A percentile compares a stretch with the other conserved stretches of the same genome.
phyloP scores from a whole-genome alignment of 2,329 filamentous ascomycete genomes.

The Alternaria atra region DNA sequence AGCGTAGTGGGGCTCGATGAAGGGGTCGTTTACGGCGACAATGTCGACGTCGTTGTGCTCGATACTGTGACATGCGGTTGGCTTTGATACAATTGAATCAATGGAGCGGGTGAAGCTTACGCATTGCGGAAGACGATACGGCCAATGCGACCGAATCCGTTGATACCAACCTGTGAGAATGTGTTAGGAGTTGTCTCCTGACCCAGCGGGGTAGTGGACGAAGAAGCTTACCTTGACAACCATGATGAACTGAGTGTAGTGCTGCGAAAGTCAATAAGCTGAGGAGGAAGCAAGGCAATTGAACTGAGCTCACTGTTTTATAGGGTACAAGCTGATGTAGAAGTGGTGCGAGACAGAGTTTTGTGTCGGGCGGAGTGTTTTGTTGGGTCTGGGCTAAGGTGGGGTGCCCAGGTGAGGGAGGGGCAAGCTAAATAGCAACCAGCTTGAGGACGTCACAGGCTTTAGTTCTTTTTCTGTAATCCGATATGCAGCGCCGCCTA shows the following conservation, averaged over 20 bases:
- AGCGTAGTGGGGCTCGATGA: slow-evolving; percentile 98
- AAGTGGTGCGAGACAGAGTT: slow-evolving; percentile 32
- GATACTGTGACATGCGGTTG: slow-evolving; percentile 61
- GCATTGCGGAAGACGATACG: slow-evolving; percentile 99
- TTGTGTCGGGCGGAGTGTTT: slow-evolving; percentile 33
- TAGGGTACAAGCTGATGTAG: slow-evolving; percentile 28
- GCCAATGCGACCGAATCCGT: slow-evolving; percentile 99
- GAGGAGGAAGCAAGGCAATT: slow-evolving; percentile 9
- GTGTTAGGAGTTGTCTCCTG: slow-evolving; percentile 35
- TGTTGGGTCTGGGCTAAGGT: slow-evolving; percentile 40
- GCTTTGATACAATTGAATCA: slow-evolving; percentile 12
- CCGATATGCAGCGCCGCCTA: slow-evolving; percentile 39
- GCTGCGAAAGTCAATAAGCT: slow-evolving; percentile 31
- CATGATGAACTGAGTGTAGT: slow-evolving; percentile 50
- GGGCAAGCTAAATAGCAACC: slow-evolving; percentile 34
- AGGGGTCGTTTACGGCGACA: slow-evolving; percentile 98
- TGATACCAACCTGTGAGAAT: slow-evolving; percentile 82
- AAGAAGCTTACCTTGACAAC: slow-evolving; percentile 56
- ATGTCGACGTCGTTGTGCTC: slow-evolving; percentile 90
- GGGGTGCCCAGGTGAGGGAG: slow-evolving; percentile 36
- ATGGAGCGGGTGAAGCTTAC: slow-evolving; percentile 58
- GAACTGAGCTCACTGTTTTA: slow-evolving; percentile 33
- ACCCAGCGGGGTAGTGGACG: slow-evolving; percentile 28
- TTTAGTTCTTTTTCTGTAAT: slow-evolving; percentile 41
- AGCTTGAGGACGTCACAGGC: slow-evolving; percentile 39